Evolutionary conservation across 441 rosid species (phyloP), one percentile per base, ranked within the genome.

Genomic region (Capsella rubella): DNA sequence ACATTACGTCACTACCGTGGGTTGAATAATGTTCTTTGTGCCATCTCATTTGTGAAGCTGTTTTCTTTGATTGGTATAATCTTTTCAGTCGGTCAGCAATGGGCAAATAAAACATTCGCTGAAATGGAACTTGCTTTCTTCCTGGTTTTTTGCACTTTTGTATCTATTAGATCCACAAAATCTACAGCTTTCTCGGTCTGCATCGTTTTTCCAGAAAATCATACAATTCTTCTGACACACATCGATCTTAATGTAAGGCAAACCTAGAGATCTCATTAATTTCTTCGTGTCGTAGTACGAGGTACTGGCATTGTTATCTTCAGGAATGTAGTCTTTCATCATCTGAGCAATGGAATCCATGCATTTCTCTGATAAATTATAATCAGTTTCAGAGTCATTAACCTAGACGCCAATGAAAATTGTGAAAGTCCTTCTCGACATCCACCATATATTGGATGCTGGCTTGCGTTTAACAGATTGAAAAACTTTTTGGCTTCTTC

Each of bases 291-390:
- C 45, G 1, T 40, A 40, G 5, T 40, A 40, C 50, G 49, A 50
- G 13, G 47, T 5, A 21, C 35, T 8, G 35, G 47, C 70, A 2
- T 50, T 65, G 8, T 51, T 35, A 35, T 37, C 58, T 50, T 5
- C 6, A 2, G n/a, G 67, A 52, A 62, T 27, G 39, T 62, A 62
- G 7, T 61, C 39, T 43, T 43, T 61, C 52, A 61, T 25, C 39
- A 61, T 61, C 11, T 65, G 21, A 35, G 49, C 47, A 50, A 65
- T 65, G 8, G 5, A 7, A 43, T 65, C 25, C 49, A 35, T 51
- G 10, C 70, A 65, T 27, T 65, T 65, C 3, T 65, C 35, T 1
- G 70, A 51, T 52, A 65, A 50, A 8, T 65, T 65, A 35, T 65
- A 51, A 12, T 65, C 10, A 21, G 27, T 31, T 66, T 66, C 1